These are phyloP conservation scores for Pugionium cornutum DNA, from an alignment of 345 rosid genomes.

Conservation along the genomic window DNA sequence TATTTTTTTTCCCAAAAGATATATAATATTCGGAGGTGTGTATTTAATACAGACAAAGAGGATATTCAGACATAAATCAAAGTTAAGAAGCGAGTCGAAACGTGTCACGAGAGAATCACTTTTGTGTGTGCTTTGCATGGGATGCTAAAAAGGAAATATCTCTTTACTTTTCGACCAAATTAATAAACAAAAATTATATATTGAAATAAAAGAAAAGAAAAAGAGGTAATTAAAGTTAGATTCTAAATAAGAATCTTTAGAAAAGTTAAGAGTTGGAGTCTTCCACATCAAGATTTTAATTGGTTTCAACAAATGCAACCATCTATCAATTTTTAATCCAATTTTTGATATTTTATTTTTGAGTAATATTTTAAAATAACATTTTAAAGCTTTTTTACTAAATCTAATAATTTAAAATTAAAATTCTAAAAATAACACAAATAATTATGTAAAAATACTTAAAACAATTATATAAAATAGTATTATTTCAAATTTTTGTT, in stretches of 20 bases:
- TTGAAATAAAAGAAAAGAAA: constrained; percentile 34
- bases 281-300: constrained; percentile 42
- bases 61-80: constrained; percentile 45
- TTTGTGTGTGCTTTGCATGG: constrained; percentile 44
- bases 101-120: constrained; percentile 44
- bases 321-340: background rate
- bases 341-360: background rate
- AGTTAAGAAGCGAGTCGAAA: constrained; percentile 40
- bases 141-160: constrained; percentile 39
- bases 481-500: too few species aligned
- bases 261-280: constrained; percentile 47
- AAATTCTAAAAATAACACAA: too few species aligned
- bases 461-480: too few species aligned
- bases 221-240: constrained; percentile 38
- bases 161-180: constrained; percentile 38
- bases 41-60: constrained; percentile 43
- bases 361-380: too few species aligned
- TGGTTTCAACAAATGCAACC: constrained; percentile 40
- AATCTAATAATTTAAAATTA: too few species aligned
- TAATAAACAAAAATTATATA: constrained; percentile 13
- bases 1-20: too few species aligned
- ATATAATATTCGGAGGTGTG: constrained; percentile 9
- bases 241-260: constrained; percentile 34
- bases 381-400: too few species aligned
- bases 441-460: too few species aligned